Evolutionary conservation across 2,329 filamentous ascomycete genomes (phyloP).

Genomic region (Cercospora sp.): DNA sequence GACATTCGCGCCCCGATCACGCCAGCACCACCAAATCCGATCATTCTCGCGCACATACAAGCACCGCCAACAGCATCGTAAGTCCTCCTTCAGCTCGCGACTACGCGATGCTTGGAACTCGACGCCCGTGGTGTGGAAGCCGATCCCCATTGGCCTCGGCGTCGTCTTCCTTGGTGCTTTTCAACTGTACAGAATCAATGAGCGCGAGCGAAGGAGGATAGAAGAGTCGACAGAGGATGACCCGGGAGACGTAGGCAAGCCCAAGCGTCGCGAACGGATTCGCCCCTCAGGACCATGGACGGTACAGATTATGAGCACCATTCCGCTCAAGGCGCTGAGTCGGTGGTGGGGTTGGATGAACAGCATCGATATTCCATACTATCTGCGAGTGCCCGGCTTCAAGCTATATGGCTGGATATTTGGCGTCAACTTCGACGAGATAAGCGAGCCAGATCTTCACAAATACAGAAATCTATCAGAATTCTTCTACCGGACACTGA

Average conservation of each 20-base stretch:
- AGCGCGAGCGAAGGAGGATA: constrained; percentile 47
- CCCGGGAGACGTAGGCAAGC: constrained; percentile 40
- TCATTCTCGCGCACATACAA: constrained; percentile 23
- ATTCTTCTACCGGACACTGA: constrained; percentile 95
- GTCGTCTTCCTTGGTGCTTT: constrained; percentile 79
- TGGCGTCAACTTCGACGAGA: constrained; percentile 85
- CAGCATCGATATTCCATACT: constrained; percentile 83
- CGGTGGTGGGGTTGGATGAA: constrained; percentile 90
- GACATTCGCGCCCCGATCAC: constrained; percentile 8
- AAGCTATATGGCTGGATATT: constrained; percentile 89
- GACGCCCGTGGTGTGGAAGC: constrained; percentile 81
- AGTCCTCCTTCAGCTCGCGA: constrained; percentile 55
- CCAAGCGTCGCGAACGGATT: constrained; percentile 61
- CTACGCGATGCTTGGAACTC: constrained; percentile 59
- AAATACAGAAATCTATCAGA: constrained; percentile 88
- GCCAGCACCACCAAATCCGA: constrained; percentile 13
- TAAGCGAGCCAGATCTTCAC: constrained; percentile 83
- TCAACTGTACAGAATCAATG: constrained; percentile 76
- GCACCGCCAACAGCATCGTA: constrained; percentile 25
- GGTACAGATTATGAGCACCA: constrained; percentile 88
- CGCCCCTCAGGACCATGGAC: constrained; percentile 87
- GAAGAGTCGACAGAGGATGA: constrained; percentile 47
- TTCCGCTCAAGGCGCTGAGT: constrained; percentile 87
- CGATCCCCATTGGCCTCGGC: constrained; percentile 82
- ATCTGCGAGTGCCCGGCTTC: constrained; percentile 83